Evolutionary conservation across 768 basidiomycete genomes (phyloP).

Genomic region (Gautieria morchelliformis): DNA sequence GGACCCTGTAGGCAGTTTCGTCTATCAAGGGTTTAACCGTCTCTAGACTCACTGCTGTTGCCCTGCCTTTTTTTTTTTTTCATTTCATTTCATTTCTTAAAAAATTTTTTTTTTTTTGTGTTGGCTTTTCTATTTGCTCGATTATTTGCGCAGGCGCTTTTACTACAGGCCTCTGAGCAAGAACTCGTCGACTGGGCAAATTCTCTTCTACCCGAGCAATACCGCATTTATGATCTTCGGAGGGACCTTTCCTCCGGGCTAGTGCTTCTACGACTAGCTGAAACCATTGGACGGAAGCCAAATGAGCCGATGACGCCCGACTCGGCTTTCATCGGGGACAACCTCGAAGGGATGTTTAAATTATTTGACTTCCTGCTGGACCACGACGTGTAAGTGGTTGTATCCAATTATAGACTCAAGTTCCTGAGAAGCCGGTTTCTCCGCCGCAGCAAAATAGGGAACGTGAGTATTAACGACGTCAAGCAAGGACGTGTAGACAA

Average conservation of each 20-base stretch:
- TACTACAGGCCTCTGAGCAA: constrained; percentile 5
- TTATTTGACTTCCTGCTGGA: constrained; percentile 90
- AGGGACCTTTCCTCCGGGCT: constrained; percentile 46
- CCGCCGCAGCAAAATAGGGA: constrained; percentile 55
- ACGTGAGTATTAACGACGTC: constrained; percentile 90
- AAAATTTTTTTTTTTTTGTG: background rate
- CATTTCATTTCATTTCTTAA: background rate
- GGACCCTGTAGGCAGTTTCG: constrained; percentile 3
- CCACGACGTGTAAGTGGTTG: constrained; percentile 52
- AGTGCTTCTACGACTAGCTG: constrained; percentile 75
- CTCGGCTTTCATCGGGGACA: constrained; percentile 71
- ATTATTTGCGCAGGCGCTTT: background rate
- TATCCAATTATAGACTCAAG: background rate
- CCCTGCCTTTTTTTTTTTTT: background rate
- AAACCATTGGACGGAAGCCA: constrained; percentile 61
- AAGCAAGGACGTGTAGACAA: constrained; percentile 74
- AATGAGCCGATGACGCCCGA: constrained; percentile 67
- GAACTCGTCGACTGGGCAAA: constrained; percentile 87
- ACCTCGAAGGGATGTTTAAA: constrained; percentile 77
- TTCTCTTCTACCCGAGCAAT: constrained; percentile 55
- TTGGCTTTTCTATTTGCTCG: background rate
- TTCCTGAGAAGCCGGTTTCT: background rate
- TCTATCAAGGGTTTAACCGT: background rate
- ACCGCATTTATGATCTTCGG: constrained; percentile 39
- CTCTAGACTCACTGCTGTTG: background rate